phyloP scores from a whole-genome alignment of 768 basidiomycete species.

The Auricularia sp. region DNA sequence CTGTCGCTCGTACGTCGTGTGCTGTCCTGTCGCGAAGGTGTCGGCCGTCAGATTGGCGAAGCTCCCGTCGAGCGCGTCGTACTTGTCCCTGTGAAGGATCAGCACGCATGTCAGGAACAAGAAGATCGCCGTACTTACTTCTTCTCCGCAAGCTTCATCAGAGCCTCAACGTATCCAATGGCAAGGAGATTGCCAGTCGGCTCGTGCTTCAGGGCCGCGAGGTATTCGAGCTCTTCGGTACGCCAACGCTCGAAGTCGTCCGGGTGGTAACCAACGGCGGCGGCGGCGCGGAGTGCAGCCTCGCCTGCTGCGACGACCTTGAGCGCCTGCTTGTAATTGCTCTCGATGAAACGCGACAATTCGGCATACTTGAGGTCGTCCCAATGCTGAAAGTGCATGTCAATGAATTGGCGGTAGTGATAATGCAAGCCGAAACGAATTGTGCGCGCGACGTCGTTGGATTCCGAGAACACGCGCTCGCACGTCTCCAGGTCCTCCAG shows the following conservation, averaged over 20 bases:
- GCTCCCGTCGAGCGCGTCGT: too few relatives aligned
- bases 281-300: not conserved
- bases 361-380: constrained; percentile 14
- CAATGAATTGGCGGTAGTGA: constrained; percentile 12
- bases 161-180: too few relatives aligned
- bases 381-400: constrained; percentile 14
- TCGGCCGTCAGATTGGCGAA: too few relatives aligned
- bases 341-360: not conserved
- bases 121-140: too few relatives aligned
- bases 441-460: constrained; percentile 10
- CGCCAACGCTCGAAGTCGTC: constrained; percentile 8
- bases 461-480: constrained; percentile 14
- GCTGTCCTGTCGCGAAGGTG: too few relatives aligned
- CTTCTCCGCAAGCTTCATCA: too few relatives aligned
- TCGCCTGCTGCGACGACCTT: not conserved
- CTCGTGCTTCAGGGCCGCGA: constrained; percentile 11
- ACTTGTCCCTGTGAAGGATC: too few relatives aligned
- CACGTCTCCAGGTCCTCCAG: constrained; percentile 16
- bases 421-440: constrained; percentile 12
- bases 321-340: constrained; percentile 15
- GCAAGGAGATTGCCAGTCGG: constrained; percentile 7
- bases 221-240: constrained; percentile 13
- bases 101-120: too few relatives aligned
- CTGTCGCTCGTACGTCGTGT: too few relatives aligned
- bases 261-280: constrained; percentile 5